Percentiles rank a stretch among this genome's conserved stretches.
These are phyloP conservation scores for Sporothrix luriei DNA, from an alignment of 2,329 filamentous ascomycete genomes.

Conservation along the genomic window DNA sequence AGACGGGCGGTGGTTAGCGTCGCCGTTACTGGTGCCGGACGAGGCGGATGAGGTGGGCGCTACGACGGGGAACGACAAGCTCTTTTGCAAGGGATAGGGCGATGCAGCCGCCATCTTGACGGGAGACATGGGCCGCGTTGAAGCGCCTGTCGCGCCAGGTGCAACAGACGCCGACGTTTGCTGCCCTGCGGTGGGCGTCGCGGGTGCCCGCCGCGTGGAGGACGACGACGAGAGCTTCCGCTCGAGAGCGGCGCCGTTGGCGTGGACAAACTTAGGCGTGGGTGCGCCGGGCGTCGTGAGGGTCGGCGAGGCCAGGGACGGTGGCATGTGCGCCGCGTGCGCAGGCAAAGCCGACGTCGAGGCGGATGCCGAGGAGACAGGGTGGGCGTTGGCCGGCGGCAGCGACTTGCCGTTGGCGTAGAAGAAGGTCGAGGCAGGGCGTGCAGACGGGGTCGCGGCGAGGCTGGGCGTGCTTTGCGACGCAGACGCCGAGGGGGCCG, in stretches of 20 bases:
- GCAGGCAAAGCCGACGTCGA: conserved; percentile 19
- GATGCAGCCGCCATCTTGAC: conserved; percentile 45
- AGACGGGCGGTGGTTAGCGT: background rate
- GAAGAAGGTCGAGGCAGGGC: conserved; percentile 52
- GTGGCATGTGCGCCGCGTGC: conserved; percentile 37
- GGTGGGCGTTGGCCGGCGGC: conserved; percentile 36
- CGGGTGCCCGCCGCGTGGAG: background rate
- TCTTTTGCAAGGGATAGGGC: conserved; percentile 26
- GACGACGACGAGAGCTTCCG: conserved; percentile 40
- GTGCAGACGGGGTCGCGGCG: conserved; percentile 43
- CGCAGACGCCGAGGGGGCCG: background rate
- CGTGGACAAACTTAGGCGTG: conserved; percentile 73
- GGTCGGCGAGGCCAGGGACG: conserved; percentile 4
- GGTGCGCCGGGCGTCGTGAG: conserved; percentile 36
- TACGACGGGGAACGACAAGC: conserved; percentile 10
- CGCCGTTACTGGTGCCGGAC: background rate
- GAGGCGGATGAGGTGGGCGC: background rate
- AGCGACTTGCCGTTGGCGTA: conserved; percentile 57
- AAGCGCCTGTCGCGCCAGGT: conserved; percentile 43
- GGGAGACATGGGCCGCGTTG: conserved; percentile 56
- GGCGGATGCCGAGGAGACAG: background rate
- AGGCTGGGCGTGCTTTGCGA: conserved; percentile 22
- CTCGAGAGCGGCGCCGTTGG: conserved; percentile 56
- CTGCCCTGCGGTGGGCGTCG: background rate
- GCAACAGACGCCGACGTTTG: background rate